Evolutionary conservation across 208 protist species (phyloP).

Genomic region (Trypanosoma vivax): DNA sequence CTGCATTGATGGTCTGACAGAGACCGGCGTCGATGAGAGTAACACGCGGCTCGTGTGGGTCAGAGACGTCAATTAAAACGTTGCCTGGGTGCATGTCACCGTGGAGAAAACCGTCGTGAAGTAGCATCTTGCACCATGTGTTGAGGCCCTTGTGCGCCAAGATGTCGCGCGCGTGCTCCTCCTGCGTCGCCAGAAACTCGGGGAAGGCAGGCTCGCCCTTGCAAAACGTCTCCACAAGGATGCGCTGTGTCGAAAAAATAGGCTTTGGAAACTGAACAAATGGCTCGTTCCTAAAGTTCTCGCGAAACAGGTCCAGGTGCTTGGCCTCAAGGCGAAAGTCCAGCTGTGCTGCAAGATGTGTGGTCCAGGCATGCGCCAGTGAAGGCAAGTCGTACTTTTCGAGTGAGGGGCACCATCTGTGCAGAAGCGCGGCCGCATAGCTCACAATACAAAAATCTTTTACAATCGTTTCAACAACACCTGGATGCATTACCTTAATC

Average conservation of each 20-base stretch:
- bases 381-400: constrained; percentile 53
- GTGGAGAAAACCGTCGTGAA: constrained; percentile 90
- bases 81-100: constrained; percentile 92
- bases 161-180: constrained; percentile 64
- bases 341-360: constrained; percentile 80
- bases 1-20: constrained; percentile 72
- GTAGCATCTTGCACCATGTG: constrained; percentile 89
- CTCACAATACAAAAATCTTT: constrained; percentile 82
- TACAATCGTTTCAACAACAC: constrained; percentile 79
- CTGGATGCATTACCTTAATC: constrained; percentile 88
- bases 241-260: constrained; percentile 69
- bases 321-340: constrained; percentile 88
- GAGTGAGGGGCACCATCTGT: constrained; percentile 32
- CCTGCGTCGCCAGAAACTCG: constrained; percentile 75
- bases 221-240: constrained; percentile 88
- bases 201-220: constrained; percentile 65
- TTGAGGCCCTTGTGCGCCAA: constrained; percentile 85
- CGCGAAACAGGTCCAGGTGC: constrained; percentile 74
- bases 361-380: constrained; percentile 64
- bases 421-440: constrained; percentile 25
- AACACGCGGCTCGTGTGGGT: constrained; percentile 67
- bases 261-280: constrained; percentile 84
- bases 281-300: constrained; percentile 67
- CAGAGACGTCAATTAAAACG: constrained; percentile 80
- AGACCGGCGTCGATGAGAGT: constrained; percentile 87